Evolutionary conservation across 495 filamentous ascomycete genomes (phyloP), one percentile per base, ranked within the genome.

Genomic region (Penicillium odoratum): DNA sequence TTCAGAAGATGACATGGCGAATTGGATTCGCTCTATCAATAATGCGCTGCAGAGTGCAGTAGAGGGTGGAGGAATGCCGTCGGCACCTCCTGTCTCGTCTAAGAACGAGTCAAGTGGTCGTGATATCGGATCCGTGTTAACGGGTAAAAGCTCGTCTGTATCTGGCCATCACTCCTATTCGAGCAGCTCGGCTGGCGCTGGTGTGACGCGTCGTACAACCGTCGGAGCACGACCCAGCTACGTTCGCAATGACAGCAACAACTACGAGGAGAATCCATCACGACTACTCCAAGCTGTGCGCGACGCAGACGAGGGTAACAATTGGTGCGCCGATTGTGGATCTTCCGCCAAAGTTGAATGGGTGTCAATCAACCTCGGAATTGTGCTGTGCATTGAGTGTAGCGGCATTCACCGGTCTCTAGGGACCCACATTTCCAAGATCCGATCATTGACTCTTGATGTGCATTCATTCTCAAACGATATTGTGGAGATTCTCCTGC

Each of bases 301-400:
- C 43, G 91, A 96, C 38, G 88, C 88, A 33, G 95, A 98, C 60
- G 88, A 96, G 61, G 92, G 91, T 18, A 99, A 99, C 70, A 89
- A 85, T 52, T 90, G 88, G 84, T 99, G 94, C 71, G 94, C 93
- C 25, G 94, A 99, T 67, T 99, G 94, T 68, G 91, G 90, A 13
- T 95, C 92, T 25, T 86, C 87, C 30, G 82, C 86, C 61, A 97
- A 96, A 71, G 91, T 95, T 16, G 95, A 99, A 70, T 99, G 94
- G 94, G 94, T 97, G 40, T 97, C 93, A 2, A 96, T 99, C 70
- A 99, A 99, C 63, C 82, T 99, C 4, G 95, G 89, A 30, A 96
- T 98, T 53, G 86, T 98, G 31, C 82, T 99, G 15, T 99, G 94
- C 74, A 99, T 99, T 59, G 94, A 99, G 71, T 99, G 94, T 72